Conservation (phyloP, 208 protist species). For the Zelonia costaricensis region DNA sequence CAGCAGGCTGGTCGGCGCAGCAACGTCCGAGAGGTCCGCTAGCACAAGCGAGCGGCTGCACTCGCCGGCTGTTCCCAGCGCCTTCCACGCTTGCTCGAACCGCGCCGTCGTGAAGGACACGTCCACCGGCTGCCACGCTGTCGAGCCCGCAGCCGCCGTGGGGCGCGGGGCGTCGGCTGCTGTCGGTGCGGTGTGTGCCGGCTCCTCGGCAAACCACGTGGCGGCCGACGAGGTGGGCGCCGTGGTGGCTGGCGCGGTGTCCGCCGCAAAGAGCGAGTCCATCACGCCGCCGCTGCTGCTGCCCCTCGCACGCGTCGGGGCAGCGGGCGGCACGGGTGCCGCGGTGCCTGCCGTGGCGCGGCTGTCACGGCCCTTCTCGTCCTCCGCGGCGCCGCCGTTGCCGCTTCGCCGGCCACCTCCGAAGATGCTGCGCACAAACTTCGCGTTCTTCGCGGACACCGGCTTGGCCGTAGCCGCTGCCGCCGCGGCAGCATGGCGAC, state of each 20-base stretch:
- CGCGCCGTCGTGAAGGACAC: conserved; percentile 32
- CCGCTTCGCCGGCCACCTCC: conserved; percentile 26
- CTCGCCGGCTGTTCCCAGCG: background rate
- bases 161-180: no score
- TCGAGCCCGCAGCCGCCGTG: no score
- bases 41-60: background rate
- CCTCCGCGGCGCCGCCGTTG: no score
- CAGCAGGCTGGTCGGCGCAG: background rate
- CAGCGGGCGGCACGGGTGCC: no score
- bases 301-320: no score
- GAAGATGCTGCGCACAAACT: conserved; percentile 66
- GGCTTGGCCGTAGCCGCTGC: background rate
- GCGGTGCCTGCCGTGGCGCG: no score
- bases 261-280: conserved; percentile 17
- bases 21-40: background rate
- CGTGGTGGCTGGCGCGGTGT: background rate
- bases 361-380: no score
- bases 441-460: conserved; percentile 22
- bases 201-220: no score
- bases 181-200: no score
- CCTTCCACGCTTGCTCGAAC: conserved; percentile 26
- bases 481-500: background rate
- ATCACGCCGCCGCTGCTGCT: conserved; percentile 2
- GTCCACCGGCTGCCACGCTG: conserved; percentile 16
- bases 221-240: background rate